Percentiles rank a stretch among this genome's conserved stretches.
phyloP scores from a whole-genome alignment of 768 basidiomycete genomes.

The Collybia sordida region DNA sequence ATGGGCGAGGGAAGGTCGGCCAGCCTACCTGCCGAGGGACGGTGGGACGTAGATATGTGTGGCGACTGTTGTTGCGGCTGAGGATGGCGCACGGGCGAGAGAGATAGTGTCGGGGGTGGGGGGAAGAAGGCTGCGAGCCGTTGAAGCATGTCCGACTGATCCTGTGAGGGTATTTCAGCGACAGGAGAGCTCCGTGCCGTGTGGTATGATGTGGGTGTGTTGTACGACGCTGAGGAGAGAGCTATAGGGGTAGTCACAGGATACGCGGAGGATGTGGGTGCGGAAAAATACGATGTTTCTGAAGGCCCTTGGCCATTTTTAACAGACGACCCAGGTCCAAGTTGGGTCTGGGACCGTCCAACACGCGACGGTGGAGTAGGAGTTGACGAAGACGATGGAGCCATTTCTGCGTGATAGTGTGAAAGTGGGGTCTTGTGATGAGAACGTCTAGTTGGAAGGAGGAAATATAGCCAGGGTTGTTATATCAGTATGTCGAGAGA shows the following conservation, averaged over 20 bases:
- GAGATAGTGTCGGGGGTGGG: constrained; percentile 21
- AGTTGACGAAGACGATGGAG: constrained; percentile 9
- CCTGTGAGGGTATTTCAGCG: background rate
- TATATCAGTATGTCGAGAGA: background rate
- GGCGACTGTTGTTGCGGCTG: constrained; percentile 16
- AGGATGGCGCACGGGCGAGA: constrained; percentile 16
- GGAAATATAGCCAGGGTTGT: constrained; percentile 6
- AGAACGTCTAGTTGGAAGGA: constrained; percentile 4
- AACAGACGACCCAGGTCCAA: constrained; percentile 1
- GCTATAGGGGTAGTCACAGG: constrained; percentile 11
- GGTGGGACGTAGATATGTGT: constrained; percentile 13
- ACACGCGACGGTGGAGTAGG: constrained; percentile 15
- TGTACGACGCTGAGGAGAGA: constrained; percentile 1
- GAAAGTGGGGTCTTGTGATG: background rate
- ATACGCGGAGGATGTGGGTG: constrained; percentile 6
- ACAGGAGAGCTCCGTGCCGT: background rate
- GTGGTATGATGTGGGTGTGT: background rate
- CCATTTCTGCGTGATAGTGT: constrained; percentile 5
- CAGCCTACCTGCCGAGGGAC: constrained; percentile 1
- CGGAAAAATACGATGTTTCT: constrained; percentile 12
- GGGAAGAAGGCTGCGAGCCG: constrained; percentile 28
- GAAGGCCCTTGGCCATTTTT: constrained; percentile 5
- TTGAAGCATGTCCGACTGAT: constrained; percentile 20
- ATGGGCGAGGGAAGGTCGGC: constrained; percentile 21
- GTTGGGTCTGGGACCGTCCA: constrained; percentile 10